These are phyloP conservation scores for Citrullus colocynthis DNA, from an alignment of 306 rosid species.

Conservation along the genomic window DNA sequence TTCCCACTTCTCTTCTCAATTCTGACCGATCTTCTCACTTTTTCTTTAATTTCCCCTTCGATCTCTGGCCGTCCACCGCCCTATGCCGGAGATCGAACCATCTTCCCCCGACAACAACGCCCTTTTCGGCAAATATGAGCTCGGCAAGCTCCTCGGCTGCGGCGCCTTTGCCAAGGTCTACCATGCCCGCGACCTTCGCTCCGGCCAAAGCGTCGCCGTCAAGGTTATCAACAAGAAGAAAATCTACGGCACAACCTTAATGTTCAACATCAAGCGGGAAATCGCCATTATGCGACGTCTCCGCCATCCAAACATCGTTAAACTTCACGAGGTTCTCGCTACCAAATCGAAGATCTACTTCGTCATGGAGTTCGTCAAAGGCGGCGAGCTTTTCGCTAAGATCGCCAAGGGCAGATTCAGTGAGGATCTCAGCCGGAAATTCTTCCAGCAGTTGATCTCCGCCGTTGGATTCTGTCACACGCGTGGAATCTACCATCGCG, in stretches of 20 bases:
- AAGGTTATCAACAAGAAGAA: constrained; percentile 61
- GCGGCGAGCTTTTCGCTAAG: constrained; percentile 49
- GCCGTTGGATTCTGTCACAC: constrained; percentile 66
- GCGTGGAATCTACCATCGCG: constrained; percentile 63
- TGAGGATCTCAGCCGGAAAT: constrained; percentile 35
- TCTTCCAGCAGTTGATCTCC: constrained; percentile 49
- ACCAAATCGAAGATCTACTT: constrained; percentile 57
- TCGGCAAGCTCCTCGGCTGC: constrained; percentile 55
- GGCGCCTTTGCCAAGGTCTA: constrained; percentile 77
- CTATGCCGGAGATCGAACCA: constrained; percentile 11
- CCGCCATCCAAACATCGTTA: constrained; percentile 45
- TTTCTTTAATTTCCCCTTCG: background rate
- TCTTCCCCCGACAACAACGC: constrained; percentile 11
- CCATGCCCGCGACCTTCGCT: constrained; percentile 35
- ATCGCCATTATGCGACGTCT: constrained; percentile 52
- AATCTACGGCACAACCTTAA: constrained; percentile 13
- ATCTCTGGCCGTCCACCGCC: constrained; percentile 1
- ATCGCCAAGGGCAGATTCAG: constrained; percentile 35
- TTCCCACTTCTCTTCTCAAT: background rate
- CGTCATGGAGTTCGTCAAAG: constrained; percentile 50
- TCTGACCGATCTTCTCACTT: background rate
- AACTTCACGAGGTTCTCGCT: constrained; percentile 56
- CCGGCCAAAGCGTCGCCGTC: constrained; percentile 47
- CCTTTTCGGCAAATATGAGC: constrained; percentile 53
- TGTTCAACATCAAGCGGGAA: constrained; percentile 50